A percentile compares a stretch with the other conserved stretches of the same genome.
Evolutionary conservation across 176 grass and related monocot genomes (phyloP).

Genomic region (Aegilops bicornis): DNA sequence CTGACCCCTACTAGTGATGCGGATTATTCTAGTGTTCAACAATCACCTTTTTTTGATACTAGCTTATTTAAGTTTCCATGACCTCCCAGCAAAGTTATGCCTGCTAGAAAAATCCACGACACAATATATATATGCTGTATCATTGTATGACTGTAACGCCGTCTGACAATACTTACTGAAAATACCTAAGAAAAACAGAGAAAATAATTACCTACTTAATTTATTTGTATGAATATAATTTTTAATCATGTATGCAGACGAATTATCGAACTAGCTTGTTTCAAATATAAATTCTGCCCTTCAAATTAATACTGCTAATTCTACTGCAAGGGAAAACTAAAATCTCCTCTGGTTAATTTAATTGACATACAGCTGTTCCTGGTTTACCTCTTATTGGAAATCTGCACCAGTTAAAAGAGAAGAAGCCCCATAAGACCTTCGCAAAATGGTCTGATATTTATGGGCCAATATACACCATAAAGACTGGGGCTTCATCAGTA

Average conservation of each 20-base stretch:
- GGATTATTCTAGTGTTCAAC: not conserved
- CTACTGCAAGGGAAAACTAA: not conserved
- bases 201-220: not conserved
- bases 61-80: not conserved
- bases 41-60: not conserved
- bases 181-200: not conserved
- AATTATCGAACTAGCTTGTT: not conserved
- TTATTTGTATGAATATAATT: not conserved
- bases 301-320: not conserved
- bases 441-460: slow-evolving; percentile 72
- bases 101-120: not conserved
- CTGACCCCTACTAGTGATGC: not conserved
- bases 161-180: not conserved
- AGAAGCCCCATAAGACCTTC: slow-evolving; percentile 81
- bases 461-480: slow-evolving; percentile 84
- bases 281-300: not conserved
- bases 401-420: slow-evolving; percentile 82
- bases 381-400: slow-evolving; percentile 85
- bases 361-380: slow-evolving; percentile 64
- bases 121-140: not conserved
- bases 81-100: not conserved
- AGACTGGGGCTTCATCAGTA: slow-evolving; percentile 52
- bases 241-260: not conserved
- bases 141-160: not conserved
- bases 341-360: not conserved